Evolutionary conservation across 1,139 yeast genomes (phyloP), one percentile per base, ranked within the genome.

Genomic region (Debaryomyces sp.): DNA sequence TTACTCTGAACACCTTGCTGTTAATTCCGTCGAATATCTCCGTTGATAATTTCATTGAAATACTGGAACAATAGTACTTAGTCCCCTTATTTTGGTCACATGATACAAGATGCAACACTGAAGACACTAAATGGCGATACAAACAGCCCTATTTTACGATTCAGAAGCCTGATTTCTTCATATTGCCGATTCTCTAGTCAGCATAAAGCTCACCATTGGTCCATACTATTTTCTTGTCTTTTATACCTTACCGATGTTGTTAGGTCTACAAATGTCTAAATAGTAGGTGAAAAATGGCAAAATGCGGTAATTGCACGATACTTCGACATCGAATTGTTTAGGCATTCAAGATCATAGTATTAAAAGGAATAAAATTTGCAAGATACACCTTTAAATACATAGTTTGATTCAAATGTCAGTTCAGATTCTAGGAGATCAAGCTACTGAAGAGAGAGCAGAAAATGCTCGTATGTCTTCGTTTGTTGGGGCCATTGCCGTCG

Each of bases 401-500:
- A 41, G 43, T 41, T 41, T 41, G 43, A 8, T 41, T 35, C 37
- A 24, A 37, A 76, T 76, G 95, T 85, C 91, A 55, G 96, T 91
- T 54, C 94, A 90, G 62, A 92, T 94, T 64, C 90, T 94, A 73
- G 96, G 96, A 53, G 99, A 95, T 68, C 97, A 94, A 70, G 98
- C 95, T 49, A 87, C 95, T 7, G 99, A 94, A 70, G 99, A 94
- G 71, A 82, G 98, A 60, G 99, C 95, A 36, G 99, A 94, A 70
- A 92, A 92, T 72, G 99, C 99, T 46, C 91, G 98, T 74, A 78
- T 91, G 75, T 89, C 97, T 10, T 92, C 99, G 3, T 94, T 94
- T 71, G 96, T 94, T 18, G 99, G 99, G 45, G 99, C 99, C 55
- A 94, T 94, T 67, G 99, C 99, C 37, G 99, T 94, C 24, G 99